Percentiles rank a stretch among this genome's conserved stretches.
These are phyloP conservation scores for Sutorius australiensis DNA, from an alignment of 768 basidiomycete genomes.

Conservation along the genomic window DNA sequence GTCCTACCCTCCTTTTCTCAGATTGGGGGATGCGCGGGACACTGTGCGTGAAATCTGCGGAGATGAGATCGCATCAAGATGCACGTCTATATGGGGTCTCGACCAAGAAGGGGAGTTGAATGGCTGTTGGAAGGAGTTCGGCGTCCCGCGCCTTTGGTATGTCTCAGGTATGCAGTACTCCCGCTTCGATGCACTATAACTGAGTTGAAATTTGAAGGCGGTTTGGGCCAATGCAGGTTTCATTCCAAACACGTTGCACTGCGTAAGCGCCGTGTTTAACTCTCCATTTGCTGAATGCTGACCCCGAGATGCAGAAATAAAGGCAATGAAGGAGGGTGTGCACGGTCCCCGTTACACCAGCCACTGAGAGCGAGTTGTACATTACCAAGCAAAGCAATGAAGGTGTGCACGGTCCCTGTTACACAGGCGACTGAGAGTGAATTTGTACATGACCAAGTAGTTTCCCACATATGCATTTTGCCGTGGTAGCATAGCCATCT, in stretches of 20 bases:
- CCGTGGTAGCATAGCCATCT: neutral
- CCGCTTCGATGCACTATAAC: neutral
- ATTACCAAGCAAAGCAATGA: neutral
- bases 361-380: neutral
- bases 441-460: neutral
- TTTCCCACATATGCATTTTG: too few relatives aligned
- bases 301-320: constrained; percentile 9
- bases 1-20: constrained; percentile 13
- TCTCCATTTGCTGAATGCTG: neutral
- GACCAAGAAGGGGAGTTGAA: constrained; percentile 58
- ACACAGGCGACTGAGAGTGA: neutral
- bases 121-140: constrained; percentile 30
- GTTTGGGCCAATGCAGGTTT: constrained; percentile 2
- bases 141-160: constrained; percentile 5
- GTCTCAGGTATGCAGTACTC: neutral
- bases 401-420: constrained; percentile 5
- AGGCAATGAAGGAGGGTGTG: constrained; percentile 15
- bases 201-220: neutral
- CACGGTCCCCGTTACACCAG: neutral
- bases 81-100: constrained; percentile 56
- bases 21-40: constrained; percentile 41
- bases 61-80: constrained; percentile 37
- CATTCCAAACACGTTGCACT: constrained; percentile 9
- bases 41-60: constrained; percentile 42
- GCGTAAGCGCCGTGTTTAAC: constrained; percentile 5